These are phyloP conservation scores for Pelargonium fulgidum DNA, from an alignment of 441 rosid genomes.

Conservation along the genomic window DNA sequence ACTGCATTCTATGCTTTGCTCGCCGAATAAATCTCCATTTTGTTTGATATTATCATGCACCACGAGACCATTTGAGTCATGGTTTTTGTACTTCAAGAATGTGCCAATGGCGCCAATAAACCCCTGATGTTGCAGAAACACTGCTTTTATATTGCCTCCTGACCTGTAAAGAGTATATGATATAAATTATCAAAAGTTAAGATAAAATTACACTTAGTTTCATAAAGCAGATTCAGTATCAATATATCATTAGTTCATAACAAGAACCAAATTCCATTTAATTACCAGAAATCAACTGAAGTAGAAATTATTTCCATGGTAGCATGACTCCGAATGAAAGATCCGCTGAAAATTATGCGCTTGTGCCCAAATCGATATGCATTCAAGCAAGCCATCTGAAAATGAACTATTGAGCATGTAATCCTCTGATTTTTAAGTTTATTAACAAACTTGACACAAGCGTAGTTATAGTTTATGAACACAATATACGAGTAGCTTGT, in stretches of 20 bases:
- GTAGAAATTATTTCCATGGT: conserved; percentile 94
- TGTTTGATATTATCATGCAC: too few relatives aligned
- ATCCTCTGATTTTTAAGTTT: conserved; percentile 26
- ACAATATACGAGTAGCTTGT: background rate
- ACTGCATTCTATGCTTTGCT: conserved; percentile 34
- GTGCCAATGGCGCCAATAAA: background rate
- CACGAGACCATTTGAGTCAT: conserved; percentile 1
- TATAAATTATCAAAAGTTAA: too few relatives aligned
- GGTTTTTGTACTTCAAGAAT: conserved; percentile 8
- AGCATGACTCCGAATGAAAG: conserved; percentile 87
- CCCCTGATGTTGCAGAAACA: background rate
- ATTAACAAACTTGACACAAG: too few relatives aligned
- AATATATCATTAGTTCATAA: too few relatives aligned
- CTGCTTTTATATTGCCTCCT: background rate
- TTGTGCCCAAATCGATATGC: conserved; percentile 27
- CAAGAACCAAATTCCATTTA: background rate
- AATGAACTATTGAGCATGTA: background rate
- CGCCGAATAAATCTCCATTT: conserved; percentile 30
- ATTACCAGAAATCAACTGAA: conserved; percentile 88
- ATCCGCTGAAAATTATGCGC: conserved; percentile 50
- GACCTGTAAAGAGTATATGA: background rate
- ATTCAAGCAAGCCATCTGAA: conserved; percentile 27
- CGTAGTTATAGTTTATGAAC: too few relatives aligned
- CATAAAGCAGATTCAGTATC: too few relatives aligned
- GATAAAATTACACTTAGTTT: too few relatives aligned